These are phyloP conservation scores for Corylus avellana DNA, from an alignment of 306 rosid species.

Conservation along the genomic window DNA sequence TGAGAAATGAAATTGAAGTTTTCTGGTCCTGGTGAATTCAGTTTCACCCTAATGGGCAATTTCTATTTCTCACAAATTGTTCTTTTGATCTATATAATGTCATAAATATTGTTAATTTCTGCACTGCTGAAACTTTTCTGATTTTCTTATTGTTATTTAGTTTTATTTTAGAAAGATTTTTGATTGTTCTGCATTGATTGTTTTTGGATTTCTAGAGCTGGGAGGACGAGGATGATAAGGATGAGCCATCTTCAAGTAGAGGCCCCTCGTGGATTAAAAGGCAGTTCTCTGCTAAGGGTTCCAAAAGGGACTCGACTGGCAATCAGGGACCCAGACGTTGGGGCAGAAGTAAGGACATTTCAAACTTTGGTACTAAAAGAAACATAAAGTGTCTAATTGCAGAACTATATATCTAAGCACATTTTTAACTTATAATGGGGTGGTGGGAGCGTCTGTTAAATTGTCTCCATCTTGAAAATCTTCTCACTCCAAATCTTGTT, in stretches of 20 bases:
- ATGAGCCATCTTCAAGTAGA: conserved; percentile 45
- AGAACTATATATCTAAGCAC: neutral
- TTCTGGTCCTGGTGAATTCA: neutral
- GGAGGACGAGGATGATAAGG: conserved; percentile 36
- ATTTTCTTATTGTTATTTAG: neutral
- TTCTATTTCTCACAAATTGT: neutral
- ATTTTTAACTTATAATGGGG: no score
- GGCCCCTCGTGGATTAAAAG: conserved; percentile 54
- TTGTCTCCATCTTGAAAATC: neutral
- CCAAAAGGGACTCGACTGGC: conserved; percentile 30
- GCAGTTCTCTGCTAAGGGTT: conserved; percentile 39
- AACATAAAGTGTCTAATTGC: neutral
- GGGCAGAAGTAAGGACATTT: conserved; percentile 44
- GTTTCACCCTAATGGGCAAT: neutral
- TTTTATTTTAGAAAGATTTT: neutral
- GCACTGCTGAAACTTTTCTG: neutral
- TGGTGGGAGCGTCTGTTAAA: neutral
- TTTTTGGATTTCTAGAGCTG: conserved; percentile 31
- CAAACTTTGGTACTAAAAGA: conserved; percentile 5
- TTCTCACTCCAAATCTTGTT: neutral
- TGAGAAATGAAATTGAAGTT: neutral
- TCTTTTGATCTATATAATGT: neutral
- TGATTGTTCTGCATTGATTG: neutral
- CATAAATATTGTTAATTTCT: neutral
- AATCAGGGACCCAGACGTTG: conserved; percentile 25